These are phyloP conservation scores for Russula earlei DNA, from an alignment of 768 basidiomycete genomes.

Conservation along the genomic window DNA sequence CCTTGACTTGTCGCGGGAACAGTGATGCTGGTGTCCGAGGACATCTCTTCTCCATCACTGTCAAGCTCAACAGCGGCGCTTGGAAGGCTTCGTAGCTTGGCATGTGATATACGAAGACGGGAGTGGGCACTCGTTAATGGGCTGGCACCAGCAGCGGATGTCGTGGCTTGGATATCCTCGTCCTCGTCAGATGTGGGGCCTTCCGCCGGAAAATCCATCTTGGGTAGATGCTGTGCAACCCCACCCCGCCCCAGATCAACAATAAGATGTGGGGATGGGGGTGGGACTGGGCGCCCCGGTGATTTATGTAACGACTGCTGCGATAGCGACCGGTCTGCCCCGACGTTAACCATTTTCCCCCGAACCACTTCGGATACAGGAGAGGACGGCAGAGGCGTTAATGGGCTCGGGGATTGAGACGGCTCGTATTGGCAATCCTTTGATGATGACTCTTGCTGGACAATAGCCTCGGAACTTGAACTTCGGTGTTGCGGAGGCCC, in stretches of 20 bases:
- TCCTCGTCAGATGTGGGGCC: background rate
- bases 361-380: background rate
- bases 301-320: background rate
- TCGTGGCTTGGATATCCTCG: background rate
- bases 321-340: background rate
- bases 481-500: background rate
- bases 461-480: background rate
- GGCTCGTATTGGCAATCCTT: background rate
- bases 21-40: background rate
- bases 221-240: background rate
- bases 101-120: conserved; percentile 9
- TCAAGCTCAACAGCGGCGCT: background rate
- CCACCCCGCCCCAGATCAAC: background rate
- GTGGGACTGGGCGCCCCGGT: background rate
- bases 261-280: background rate
- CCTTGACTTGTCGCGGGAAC: background rate
- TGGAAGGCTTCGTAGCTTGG: conserved; percentile 13
- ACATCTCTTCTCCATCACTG: conserved; percentile 13
- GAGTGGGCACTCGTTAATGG: background rate
- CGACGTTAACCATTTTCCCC: background rate
- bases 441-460: background rate
- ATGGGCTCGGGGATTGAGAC: conserved; percentile 1
- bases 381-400: conserved; percentile 7
- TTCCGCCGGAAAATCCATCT: background rate
- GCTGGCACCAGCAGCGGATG: background rate